These are phyloP conservation scores for Sporothrix humicola DNA, from an alignment of 2,329 filamentous ascomycete species.

Conservation along the genomic window DNA sequence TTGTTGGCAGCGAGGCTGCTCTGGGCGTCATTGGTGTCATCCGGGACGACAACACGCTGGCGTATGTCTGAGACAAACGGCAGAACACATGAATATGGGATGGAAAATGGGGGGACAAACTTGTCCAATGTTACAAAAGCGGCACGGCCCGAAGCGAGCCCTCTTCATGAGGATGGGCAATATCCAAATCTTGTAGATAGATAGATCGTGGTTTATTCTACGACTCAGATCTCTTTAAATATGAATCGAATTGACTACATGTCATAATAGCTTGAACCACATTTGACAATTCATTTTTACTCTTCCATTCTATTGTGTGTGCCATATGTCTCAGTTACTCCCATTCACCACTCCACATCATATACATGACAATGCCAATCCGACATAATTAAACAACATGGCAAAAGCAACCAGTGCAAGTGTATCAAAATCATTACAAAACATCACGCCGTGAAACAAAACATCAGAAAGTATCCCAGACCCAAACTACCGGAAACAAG, in stretches of 20 bases:
- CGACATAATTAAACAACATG: slow-evolving; percentile 3
- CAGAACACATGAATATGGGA: neutral
- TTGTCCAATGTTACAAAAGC: neutral
- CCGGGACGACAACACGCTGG: slow-evolving; percentile 74
- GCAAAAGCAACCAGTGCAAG: neutral
- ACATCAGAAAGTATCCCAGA: neutral
- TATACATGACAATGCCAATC: neutral
- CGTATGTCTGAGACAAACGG: slow-evolving; percentile 52
- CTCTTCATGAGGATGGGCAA: neutral
- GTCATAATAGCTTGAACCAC: neutral
- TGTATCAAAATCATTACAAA: slow-evolving; percentile 28
- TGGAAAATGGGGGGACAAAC: neutral
- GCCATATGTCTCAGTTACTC: neutral
- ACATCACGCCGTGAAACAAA: slow-evolving; percentile 14
- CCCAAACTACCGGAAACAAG: neutral
- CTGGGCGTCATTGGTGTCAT: slow-evolving; percentile 70
- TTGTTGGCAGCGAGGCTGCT: slow-evolving; percentile 68
- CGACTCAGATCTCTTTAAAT: neutral
- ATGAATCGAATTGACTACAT: neutral
- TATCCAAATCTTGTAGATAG: neutral
- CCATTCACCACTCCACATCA: neutral
- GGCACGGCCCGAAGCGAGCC: neutral
- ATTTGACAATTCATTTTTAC: neutral
- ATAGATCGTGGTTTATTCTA: neutral
- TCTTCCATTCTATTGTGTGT: neutral